Conservation (phyloP, 1,139 yeast species). For the Pneumocystis sp. region DNA sequence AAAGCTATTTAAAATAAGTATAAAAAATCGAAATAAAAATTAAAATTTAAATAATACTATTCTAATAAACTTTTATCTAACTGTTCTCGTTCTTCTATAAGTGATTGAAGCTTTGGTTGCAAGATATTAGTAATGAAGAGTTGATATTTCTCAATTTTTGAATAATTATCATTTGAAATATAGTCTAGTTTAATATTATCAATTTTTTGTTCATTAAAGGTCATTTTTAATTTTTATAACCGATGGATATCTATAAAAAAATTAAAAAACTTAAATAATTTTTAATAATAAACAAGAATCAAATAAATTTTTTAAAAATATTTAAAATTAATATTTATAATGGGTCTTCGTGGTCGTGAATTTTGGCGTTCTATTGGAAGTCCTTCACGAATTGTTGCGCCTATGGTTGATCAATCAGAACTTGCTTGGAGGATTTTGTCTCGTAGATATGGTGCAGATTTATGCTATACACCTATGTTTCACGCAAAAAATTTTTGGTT, state of each 20-base stretch:
- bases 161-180: not conserved
- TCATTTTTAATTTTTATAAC: not conserved
- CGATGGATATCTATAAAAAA: not conserved
- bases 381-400: constrained; percentile 84
- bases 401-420: constrained; percentile 97
- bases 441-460: constrained; percentile 76
- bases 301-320: not conserved
- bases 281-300: not conserved
- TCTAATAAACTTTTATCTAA: not conserved
- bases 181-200: not conserved
- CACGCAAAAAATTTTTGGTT: constrained; percentile 63
- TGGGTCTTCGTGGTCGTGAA: constrained; percentile 40
- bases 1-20: not conserved
- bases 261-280: not conserved
- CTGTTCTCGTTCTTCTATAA: not conserved
- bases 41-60: not conserved
- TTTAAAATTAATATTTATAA: not conserved
- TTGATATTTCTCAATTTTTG: not conserved
- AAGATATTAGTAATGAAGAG: not conserved
- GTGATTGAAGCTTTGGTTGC: not conserved
- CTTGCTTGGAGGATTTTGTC: constrained; percentile 89
- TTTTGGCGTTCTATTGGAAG: constrained; percentile 53
- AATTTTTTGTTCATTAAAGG: not conserved
- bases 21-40: not conserved
- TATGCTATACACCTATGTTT: constrained; percentile 93